Evolutionary conservation across 352 stramenopile species (phyloP), one percentile per base, ranked within the genome.

Genomic region (Thraustochytrium striatum): DNA sequence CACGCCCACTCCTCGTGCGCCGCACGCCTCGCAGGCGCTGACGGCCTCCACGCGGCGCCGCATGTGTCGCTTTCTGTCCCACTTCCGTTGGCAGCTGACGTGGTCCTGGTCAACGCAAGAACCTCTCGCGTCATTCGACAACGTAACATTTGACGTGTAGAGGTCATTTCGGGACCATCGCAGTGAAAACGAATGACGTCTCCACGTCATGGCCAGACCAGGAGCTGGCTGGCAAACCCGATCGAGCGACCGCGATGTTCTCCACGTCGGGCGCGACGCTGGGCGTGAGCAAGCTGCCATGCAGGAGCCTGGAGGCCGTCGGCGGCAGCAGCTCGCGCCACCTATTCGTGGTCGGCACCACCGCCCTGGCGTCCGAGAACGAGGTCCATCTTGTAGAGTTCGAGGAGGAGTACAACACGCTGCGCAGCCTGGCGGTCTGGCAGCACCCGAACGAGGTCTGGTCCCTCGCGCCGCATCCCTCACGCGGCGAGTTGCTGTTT

Each of bases 291-390:
- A 38, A 70, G 25, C 50, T 53, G 59, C 13, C 59, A 3, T 70
- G 59, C 59, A 25, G 59, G 33, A 53, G 59, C 59, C 35, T 70
- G 33, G 59, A 70, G 59, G 33, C 59, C 21, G 35, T 70, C 35
- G 39, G 39, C 5, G 5, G 5, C 39, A 13, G 39, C 39, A 47
- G 39, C 5, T 5, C 5, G 39, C 39, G 35, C 32, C 44, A 61
- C 30, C 65, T 75, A 5, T 75, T 75, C 50, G 11, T 75, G 11
- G 65, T 68, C 5, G 65, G 65, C 39, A 75, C 65, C 7, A 30
- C 41, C 32, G n/a, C n/a, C 11, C 44, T 61, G 11, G 50, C 7
- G n/a, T 39, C 39, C 16, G 47, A 55, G 47, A 75, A 75, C 36
- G 65, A 75, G 30, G 9, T 75, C 9, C 32, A 41, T 9, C 8